phyloP scores from a whole-genome alignment of 2,329 filamentous ascomycete genomes.

The Pestalotiopsis sp. region DNA sequence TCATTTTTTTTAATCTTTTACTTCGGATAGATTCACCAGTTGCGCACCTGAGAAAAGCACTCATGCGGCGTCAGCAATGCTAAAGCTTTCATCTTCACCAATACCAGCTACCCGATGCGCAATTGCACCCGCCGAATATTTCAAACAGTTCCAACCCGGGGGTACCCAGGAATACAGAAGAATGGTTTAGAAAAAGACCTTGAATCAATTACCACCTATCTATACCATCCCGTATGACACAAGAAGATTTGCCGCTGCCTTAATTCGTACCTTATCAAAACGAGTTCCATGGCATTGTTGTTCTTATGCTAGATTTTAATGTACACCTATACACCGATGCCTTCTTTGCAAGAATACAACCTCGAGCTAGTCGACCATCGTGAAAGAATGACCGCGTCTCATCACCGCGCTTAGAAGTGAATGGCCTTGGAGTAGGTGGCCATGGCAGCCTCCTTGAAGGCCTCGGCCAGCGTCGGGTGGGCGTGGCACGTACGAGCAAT shows the following conservation, averaged over 20 bases:
- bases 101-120: no score
- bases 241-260: constrained; percentile 6
- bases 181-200: background rate
- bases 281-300: constrained; percentile 13
- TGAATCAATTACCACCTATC: constrained; percentile 8
- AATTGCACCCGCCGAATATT: no score
- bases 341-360: constrained; percentile 15
- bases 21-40: no score
- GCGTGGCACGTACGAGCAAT: constrained; percentile 94
- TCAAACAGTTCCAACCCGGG: no score
- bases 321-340: constrained; percentile 36
- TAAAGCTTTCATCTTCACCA: no score
- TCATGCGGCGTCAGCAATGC: no score
- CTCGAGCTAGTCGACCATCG: constrained; percentile 10
- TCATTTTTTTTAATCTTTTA: no score
- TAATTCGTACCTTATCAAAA: background rate
- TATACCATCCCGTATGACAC: constrained; percentile 13
- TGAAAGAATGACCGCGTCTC: background rate
- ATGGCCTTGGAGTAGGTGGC: constrained; percentile 94
- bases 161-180: no score
- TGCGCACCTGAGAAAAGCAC: no score
- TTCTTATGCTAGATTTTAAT: constrained; percentile 32
- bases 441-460: constrained; percentile 99
- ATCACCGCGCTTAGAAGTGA: constrained; percentile 70
- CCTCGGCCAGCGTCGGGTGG: constrained; percentile 93